phyloP scores from a whole-genome alignment of 2,329 filamentous ascomycete species.

The Ophiostoma quercus region DNA sequence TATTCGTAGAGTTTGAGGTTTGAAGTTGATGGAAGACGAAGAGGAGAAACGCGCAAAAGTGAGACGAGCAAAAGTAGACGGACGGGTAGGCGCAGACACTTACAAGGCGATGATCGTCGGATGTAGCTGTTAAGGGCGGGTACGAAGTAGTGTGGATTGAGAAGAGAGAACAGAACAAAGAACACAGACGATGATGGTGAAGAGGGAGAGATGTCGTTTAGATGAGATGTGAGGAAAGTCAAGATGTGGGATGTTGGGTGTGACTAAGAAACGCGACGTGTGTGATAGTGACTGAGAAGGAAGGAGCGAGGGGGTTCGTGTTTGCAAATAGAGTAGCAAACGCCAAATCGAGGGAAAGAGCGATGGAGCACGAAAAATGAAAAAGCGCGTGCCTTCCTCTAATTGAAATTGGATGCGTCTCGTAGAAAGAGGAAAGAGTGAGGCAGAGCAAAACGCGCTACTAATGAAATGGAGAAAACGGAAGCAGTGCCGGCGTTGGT shows the following conservation, averaged over 20 bases:
- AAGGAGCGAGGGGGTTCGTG: not conserved
- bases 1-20: not conserved
- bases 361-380: not conserved
- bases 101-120: slow-evolving; percentile 3
- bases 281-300: slow-evolving; percentile 1
- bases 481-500: slow-evolving; percentile 23
- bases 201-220: not conserved
- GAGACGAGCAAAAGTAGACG: slow-evolving; percentile 3
- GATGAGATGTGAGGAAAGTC: not conserved
- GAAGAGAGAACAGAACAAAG: not conserved
- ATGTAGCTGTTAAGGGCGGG: not conserved
- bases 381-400: slow-evolving; percentile 3
- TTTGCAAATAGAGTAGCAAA: not conserved
- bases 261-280: slow-evolving; percentile 10
- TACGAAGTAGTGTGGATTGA: not conserved
- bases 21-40: not conserved
- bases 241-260: not conserved
- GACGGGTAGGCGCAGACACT: slow-evolving; percentile 2
- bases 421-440: not conserved
- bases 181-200: not conserved
- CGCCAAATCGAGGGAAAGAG: not conserved
- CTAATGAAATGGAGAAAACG: slow-evolving; percentile 12
- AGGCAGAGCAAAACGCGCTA: slow-evolving; percentile 17
- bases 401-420: not conserved
- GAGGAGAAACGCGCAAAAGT: slow-evolving; percentile 1